Percentiles rank a stretch among this genome's conserved stretches.
Conservation (phyloP, 225 moss, liverwort and hornwort genomes). For the Neckera pumila region DNA sequence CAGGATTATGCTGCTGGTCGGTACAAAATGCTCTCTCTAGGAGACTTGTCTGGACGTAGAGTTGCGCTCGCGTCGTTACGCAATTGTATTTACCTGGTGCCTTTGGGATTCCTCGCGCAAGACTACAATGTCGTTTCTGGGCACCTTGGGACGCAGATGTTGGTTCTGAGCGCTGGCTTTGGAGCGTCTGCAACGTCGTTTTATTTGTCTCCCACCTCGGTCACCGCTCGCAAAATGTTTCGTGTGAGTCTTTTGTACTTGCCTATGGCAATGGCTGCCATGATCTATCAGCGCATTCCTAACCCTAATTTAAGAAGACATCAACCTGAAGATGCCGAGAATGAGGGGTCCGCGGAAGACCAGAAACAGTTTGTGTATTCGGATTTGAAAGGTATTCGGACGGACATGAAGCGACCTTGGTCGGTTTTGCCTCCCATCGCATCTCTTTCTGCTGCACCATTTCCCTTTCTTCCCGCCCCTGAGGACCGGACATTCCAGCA, state of each 20-base stretch:
- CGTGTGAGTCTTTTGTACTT: conserved; percentile 76
- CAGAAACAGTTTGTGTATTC: conserved; percentile 5
- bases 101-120: conserved; percentile 70
- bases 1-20: conserved; percentile 71
- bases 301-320: conserved; percentile 28
- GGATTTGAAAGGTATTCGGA: conserved; percentile 12
- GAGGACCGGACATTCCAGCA: conserved; percentile 30
- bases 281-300: conserved; percentile 83
- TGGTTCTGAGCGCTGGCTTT: conserved; percentile 54
- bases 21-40: conserved; percentile 78
- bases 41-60: conserved; percentile 58
- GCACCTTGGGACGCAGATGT: conserved; percentile 55
- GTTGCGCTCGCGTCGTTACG: conserved; percentile 72
- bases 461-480: conserved; percentile 88
- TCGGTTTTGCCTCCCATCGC: conserved; percentile 58
- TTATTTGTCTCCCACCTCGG: conserved; percentile 49
- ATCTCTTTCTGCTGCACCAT: conserved; percentile 79
- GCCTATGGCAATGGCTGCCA: conserved; percentile 57
- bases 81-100: conserved; percentile 68
- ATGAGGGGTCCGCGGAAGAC: not conserved
- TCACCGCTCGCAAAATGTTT: conserved; percentile 69
- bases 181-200: conserved; percentile 53
- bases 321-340: not conserved
- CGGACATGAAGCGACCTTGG: conserved; percentile 4
- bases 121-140: conserved; percentile 48